Conservation (phyloP, 331 rosid species). For the Acacia pycnantha region DNA sequence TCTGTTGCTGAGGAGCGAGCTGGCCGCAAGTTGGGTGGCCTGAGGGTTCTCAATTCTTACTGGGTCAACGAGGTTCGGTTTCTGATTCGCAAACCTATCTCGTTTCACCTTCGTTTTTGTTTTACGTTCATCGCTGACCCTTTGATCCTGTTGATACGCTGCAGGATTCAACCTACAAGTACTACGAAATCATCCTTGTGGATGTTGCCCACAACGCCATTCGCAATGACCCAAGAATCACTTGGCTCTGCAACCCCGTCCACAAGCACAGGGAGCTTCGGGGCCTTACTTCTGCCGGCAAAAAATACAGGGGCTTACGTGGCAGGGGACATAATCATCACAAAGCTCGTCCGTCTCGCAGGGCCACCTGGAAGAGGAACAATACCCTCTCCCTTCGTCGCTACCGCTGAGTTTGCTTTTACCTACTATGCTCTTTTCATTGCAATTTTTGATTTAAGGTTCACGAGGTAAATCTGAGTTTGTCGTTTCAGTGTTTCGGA, state of each 20-base stretch:
- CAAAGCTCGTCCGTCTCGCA: slow-evolving; percentile 7
- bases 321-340: slow-evolving; percentile 6
- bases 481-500: neutral
- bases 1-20: slow-evolving; percentile 72
- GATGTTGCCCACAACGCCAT: slow-evolving; percentile 53
- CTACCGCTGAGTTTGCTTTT: neutral
- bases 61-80: slow-evolving; percentile 36
- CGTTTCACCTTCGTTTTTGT: neutral
- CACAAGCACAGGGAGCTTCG: slow-evolving; percentile 41
- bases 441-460: neutral
- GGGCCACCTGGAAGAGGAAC: slow-evolving; percentile 8
- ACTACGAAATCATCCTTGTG: slow-evolving; percentile 23
- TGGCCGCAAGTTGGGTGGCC: slow-evolving; percentile 62
- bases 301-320: slow-evolving; percentile 6
- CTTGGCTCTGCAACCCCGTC: slow-evolving; percentile 50
- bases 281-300: neutral
- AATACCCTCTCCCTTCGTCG: slow-evolving; percentile 5
- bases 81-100: neutral
- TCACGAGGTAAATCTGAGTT: neutral
- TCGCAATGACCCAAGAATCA: slow-evolving; percentile 34
- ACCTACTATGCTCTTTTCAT: neutral
- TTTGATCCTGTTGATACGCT: neutral
- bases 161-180: slow-evolving; percentile 57
- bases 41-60: slow-evolving; percentile 61
- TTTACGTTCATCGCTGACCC: neutral